Evolutionary conservation across 768 basidiomycete genomes (phyloP).

Genomic region (Arthromyces matolae): DNA sequence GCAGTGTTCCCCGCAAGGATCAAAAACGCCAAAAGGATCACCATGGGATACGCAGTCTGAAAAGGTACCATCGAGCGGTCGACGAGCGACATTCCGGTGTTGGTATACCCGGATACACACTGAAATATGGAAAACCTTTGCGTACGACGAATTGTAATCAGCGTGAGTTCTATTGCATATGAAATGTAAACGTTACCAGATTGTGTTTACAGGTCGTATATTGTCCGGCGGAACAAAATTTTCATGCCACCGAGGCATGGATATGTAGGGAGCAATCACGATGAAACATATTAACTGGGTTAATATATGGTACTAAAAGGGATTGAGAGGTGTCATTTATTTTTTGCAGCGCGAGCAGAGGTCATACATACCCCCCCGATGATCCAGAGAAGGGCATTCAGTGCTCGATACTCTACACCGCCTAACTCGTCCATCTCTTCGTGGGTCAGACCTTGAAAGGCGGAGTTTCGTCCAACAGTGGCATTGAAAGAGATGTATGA

Average conservation of each 20-base stretch:
- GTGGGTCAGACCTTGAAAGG: conserved; percentile 61
- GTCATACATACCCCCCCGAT: conserved; percentile 59
- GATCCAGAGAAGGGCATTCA: conserved; percentile 80
- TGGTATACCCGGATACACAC: conserved; percentile 82
- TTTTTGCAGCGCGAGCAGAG: not conserved
- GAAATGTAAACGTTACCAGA: conserved; percentile 49
- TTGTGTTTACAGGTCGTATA: conserved; percentile 48
- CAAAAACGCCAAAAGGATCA: conserved; percentile 63
- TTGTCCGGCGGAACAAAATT: conserved; percentile 61
- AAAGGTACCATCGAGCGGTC: conserved; percentile 94
- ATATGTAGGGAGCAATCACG: conserved; percentile 80
- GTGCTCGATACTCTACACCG: conserved; percentile 87
- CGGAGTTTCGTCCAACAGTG: conserved; percentile 77
- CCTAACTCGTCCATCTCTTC: conserved; percentile 91
- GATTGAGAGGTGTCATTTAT: conserved; percentile 1
- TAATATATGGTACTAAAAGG: conserved; percentile 85
- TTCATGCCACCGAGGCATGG: conserved; percentile 51
- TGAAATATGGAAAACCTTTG: conserved; percentile 83
- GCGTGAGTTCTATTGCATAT: too few relatives aligned
- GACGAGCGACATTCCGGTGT: conserved; percentile 82
- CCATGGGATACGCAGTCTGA: conserved; percentile 79
- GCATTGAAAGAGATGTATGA: conserved; percentile 87
- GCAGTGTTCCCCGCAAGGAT: conserved; percentile 92
- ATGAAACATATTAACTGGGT: conserved; percentile 66
- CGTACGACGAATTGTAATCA: not conserved